phyloP scores from a whole-genome alignment of 306 rosid species.

The Rubus parviflorus region DNA sequence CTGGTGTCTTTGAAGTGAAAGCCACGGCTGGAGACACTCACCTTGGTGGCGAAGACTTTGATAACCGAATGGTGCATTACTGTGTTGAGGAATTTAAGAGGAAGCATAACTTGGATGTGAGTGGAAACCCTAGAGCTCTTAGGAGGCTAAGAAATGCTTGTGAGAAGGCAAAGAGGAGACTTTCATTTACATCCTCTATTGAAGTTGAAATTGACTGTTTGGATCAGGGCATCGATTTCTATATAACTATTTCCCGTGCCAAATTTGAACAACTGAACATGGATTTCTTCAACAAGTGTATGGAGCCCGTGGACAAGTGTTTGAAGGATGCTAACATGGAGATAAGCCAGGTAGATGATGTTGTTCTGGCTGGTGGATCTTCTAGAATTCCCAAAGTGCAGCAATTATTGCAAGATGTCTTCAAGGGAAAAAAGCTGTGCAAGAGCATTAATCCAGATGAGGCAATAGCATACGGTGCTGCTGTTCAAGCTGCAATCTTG shows the following conservation, averaged over 20 bases:
- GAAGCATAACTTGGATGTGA: slow-evolving; percentile 4
- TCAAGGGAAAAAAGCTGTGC: not conserved
- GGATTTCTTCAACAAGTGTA: not conserved
- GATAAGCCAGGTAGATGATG: not conserved
- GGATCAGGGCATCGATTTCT: not conserved
- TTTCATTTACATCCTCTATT: not conserved
- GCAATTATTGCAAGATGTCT: not conserved
- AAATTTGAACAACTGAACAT: slow-evolving; percentile 1
- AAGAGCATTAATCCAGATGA: slow-evolving; percentile 3
- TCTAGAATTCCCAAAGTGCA: slow-evolving; percentile 7
- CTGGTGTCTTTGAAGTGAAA: not conserved
- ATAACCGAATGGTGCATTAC: not conserved
- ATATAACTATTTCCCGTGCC: not conserved
- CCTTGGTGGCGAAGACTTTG: slow-evolving; percentile 4
- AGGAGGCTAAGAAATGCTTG: slow-evolving; percentile 7
- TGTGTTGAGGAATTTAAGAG: not conserved
- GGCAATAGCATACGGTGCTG: not conserved
- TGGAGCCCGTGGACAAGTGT: not conserved
- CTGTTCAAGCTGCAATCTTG: slow-evolving; percentile 12
- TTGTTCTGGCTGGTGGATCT: not conserved
- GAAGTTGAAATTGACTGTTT: not conserved
- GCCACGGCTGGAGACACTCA: slow-evolving; percentile 11
- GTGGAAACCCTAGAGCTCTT: not conserved
- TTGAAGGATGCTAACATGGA: not conserved
- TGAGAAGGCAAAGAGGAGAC: not conserved